A percentile compares a stretch with the other conserved stretches of the same genome.
Evolutionary conservation across 2,329 filamentous ascomycete species (phyloP).

Genomic region (Colletotrichum navitas): DNA sequence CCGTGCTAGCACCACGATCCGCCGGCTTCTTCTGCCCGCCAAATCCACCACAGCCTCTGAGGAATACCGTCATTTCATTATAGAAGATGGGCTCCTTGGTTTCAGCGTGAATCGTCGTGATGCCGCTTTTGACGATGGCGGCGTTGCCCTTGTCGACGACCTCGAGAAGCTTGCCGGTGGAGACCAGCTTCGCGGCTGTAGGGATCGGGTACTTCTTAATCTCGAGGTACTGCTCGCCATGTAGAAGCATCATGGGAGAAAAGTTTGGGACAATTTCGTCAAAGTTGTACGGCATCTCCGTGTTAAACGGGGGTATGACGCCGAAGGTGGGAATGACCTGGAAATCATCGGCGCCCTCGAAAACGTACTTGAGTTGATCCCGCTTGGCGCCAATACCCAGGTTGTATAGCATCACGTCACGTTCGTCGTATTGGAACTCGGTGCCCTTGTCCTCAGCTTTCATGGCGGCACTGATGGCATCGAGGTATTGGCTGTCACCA

Average conservation of each 20-base stretch:
- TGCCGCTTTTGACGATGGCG: conserved; percentile 83
- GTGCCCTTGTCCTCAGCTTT: conserved; percentile 77
- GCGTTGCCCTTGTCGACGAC: conserved; percentile 96
- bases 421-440: conserved; percentile 85
- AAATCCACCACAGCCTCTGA: conserved; percentile 91
- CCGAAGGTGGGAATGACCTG: conserved; percentile 95
- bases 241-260: conserved; percentile 97
- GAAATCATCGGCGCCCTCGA: conserved; percentile 92
- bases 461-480: conserved; percentile 82
- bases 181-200: conserved; percentile 81
- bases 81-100: conserved; percentile 95
- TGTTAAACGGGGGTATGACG: conserved; percentile 93
- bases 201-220: conserved; percentile 92
- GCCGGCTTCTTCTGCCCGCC: conserved; percentile 82
- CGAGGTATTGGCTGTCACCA: conserved; percentile 68
- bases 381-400: conserved; percentile 93
- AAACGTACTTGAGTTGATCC: conserved; percentile 87
- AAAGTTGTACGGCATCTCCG: conserved; percentile 82
- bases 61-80: conserved; percentile 94
- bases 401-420: conserved; percentile 95
- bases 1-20: conserved; percentile 84
- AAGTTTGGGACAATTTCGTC: conserved; percentile 93
- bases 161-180: conserved; percentile 85
- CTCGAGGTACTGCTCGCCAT: conserved; percentile 98
- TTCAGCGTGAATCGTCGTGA: conserved; percentile 85